Evolutionary conservation across 768 basidiomycete species (phyloP), one percentile per base, ranked within the genome.

Genomic region (Mycena rosella): DNA sequence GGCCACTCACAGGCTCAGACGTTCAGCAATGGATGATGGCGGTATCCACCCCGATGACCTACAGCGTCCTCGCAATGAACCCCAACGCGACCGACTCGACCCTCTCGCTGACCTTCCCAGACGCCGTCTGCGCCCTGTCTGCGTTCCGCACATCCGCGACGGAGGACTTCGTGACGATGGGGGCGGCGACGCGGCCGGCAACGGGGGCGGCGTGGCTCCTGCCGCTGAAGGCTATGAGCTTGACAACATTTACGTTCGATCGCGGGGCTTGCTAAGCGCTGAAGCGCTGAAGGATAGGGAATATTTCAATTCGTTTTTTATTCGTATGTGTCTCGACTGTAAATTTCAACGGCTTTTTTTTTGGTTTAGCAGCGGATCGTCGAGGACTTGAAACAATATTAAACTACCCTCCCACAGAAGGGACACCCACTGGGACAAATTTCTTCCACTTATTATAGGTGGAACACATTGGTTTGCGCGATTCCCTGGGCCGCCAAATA

Each of bases 191-290:
- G 22, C 65, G 65, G 27, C 73, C 65, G 29, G 78, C 75, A n/a
- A n/a, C n/a, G n/a, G n/a, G n/a, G 24, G 62, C 63, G 7, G 63
- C 52, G 45, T 81, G 77, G 78, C 49, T 71, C n/a, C 58, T 82
- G 62, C 69, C 72, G 5, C 67, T 82, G 40, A 76, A 69, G 51
- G 72, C 75, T 18, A 77, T 68, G 74, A 81, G 80, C 58, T 69
- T 82, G 75, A 81, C 77, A 34, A 80, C 81, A 0, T 81, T 77
- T 73, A 70, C 75, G 15, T 81, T 82, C 34, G 27, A 38, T 38
- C 53, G 54, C 17, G 4, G 8, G 26, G 62, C 62, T 24, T 63
- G 62, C 24, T 63, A 29, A 63, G 48, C 27, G 11, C 27, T 45
- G 44, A 45, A 40, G n/a, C n/a, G n/a, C n/a, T n/a, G n/a, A n/a